Evolutionary conservation across 2,329 filamentous ascomycete species (phyloP).

Genomic region (Trichoderma sp.): DNA sequence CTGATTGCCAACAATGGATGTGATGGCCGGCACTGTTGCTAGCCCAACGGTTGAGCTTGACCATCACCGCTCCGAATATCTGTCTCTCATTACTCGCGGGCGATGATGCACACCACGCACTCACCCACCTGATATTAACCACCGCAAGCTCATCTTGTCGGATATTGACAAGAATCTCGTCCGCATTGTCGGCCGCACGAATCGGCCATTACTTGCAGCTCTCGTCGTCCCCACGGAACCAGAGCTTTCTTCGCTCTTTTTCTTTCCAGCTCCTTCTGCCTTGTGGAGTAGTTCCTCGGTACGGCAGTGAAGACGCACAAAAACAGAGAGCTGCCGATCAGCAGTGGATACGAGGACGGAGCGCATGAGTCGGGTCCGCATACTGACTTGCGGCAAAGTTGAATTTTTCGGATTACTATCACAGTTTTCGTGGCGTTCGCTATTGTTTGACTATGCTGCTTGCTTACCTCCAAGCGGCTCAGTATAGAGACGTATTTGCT

Average conservation of each 20-base stretch:
- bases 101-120: neutral
- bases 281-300: neutral
- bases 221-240: neutral
- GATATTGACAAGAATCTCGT: neutral
- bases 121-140: neutral
- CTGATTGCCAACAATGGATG: neutral
- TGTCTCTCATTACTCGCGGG: constrained; percentile 7
- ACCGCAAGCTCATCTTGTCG: neutral
- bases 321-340: neutral
- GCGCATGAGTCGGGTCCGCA: constrained; percentile 1
- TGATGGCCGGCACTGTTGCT: neutral
- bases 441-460: neutral
- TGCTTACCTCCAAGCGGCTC: neutral
- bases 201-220: neutral
- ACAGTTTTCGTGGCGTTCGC: neutral
- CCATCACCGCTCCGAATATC: neutral
- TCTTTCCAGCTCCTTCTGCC: neutral
- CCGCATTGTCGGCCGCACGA: neutral
- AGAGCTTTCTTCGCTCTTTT: neutral
- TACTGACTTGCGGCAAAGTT: neutral
- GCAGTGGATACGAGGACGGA: neutral
- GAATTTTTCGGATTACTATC: neutral
- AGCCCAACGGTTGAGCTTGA: neutral
- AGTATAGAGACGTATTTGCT: neutral
- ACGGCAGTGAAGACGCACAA: neutral